phyloP scores from a whole-genome alignment of 306 rosid genomes.

The Vigna radiata region DNA sequence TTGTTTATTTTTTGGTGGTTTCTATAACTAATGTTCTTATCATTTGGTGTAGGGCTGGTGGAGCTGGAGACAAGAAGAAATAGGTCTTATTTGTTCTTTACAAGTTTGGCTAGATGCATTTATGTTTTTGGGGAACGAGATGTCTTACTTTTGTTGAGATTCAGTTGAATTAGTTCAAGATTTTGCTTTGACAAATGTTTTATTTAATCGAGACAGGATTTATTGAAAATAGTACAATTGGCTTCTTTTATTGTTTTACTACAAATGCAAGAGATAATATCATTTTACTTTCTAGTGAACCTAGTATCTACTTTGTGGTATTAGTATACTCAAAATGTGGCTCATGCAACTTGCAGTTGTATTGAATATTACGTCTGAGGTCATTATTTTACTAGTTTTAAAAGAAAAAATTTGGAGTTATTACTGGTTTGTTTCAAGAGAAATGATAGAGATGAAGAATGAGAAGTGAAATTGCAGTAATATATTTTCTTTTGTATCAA shows the following conservation, averaged over 20 bases:
- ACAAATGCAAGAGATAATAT: background rate
- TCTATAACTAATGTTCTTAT: background rate
- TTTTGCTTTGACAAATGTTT: slow-evolving; percentile 1
- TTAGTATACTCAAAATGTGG: too few species aligned
- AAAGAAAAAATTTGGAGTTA: too few species aligned
- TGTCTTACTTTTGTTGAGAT: slow-evolving; percentile 11
- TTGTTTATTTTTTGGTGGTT: background rate
- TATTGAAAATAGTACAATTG: background rate
- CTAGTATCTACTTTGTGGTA: background rate
- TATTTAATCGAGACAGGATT: background rate
- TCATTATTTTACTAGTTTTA: too few species aligned
- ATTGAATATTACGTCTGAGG: too few species aligned
- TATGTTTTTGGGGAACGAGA: slow-evolving; percentile 32
- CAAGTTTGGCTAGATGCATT: background rate
- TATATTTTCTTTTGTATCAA: too few species aligned
- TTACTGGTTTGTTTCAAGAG: too few species aligned
- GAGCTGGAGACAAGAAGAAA: slow-evolving; percentile 86
- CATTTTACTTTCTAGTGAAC: background rate
- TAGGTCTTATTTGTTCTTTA: slow-evolving; percentile 29
- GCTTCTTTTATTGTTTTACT: background rate
- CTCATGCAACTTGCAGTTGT: too few species aligned
- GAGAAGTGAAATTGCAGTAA: too few species aligned
- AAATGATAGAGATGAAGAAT: too few species aligned
- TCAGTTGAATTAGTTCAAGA: background rate
- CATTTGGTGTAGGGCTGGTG: slow-evolving; percentile 72